phyloP scores from a whole-genome alignment of 371 early-diverging fungal genomes.

The Fennellomyces sp. region DNA sequence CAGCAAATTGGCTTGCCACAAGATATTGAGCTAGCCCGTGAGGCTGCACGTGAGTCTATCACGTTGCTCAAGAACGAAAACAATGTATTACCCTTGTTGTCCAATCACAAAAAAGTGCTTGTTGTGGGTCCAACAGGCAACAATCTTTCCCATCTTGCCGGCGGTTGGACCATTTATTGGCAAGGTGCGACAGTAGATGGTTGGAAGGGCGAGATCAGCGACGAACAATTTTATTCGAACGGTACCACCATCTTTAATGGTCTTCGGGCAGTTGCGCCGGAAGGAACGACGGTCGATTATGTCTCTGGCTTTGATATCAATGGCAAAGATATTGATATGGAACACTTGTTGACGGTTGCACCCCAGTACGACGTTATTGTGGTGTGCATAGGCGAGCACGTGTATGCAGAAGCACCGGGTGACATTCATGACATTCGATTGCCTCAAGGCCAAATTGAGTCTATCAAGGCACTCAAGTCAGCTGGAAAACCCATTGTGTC shows the following conservation, averaged over 20 bases:
- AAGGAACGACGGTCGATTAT: constrained; percentile 36
- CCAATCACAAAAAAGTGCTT: constrained; percentile 27
- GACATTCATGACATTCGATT: constrained; percentile 57
- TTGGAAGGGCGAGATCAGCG: constrained; percentile 43
- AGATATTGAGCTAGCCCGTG: constrained; percentile 46
- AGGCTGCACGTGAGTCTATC: constrained; percentile 61
- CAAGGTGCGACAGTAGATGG: constrained; percentile 44
- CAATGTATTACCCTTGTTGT: constrained; percentile 46
- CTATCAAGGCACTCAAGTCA: constrained; percentile 25
- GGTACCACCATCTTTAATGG: constrained; percentile 52
- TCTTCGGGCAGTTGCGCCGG: constrained; percentile 34
- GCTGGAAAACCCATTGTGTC: constrained; percentile 44
- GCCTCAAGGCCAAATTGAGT: constrained; percentile 51
- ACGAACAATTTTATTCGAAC: constrained; percentile 50
- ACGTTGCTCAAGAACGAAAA: constrained; percentile 60
- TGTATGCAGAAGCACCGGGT: constrained; percentile 58
- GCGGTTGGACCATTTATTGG: constrained; percentile 67
- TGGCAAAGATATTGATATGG: constrained; percentile 34
- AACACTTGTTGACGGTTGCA: constrained; percentile 26
- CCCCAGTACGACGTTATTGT: constrained; percentile 49
- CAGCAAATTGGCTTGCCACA: constrained; percentile 30
- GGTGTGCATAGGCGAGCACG: constrained; percentile 50
- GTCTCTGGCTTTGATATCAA: constrained; percentile 26
- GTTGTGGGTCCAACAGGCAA: constrained; percentile 56
- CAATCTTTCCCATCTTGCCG: constrained; percentile 47